phyloP scores from a whole-genome alignment of 768 basidiomycete genomes.

The Roridomyces roridus region DNA sequence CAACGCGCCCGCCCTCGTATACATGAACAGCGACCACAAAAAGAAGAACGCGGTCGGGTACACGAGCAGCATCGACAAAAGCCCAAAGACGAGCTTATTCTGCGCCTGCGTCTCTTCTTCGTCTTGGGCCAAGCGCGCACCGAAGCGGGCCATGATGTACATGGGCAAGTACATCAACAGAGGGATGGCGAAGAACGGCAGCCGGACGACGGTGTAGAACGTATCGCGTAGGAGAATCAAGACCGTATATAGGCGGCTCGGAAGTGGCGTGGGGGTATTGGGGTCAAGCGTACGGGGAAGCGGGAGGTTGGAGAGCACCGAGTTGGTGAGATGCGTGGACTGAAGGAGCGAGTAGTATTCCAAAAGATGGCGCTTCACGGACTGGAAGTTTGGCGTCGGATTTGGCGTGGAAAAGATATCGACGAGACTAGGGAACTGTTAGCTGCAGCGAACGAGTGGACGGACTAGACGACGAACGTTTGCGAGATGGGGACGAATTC shows the following conservation, averaged over 20 bases:
- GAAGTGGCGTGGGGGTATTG: conserved; percentile 71
- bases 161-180: conserved; percentile 84
- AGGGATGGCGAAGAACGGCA: conserved; percentile 92
- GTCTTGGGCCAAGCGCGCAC: conserved; percentile 75
- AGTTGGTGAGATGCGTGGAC: conserved; percentile 83
- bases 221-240: conserved; percentile 81
- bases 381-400: conserved; percentile 61
- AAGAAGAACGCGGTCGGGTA: conserved; percentile 88
- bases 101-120: conserved; percentile 97
- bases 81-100: conserved; percentile 92
- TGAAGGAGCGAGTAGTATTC: conserved; percentile 90
- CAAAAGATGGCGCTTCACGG: conserved; percentile 73
- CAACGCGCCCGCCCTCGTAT: conserved; percentile 75
- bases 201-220: conserved; percentile 66
- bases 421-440: conserved; percentile 64
- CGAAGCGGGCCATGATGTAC: conserved; percentile 81
- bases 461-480: conserved; percentile 70
- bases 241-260: conserved; percentile 84
- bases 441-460: conserved; percentile 2
- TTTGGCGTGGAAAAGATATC: conserved; percentile 83
- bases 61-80: conserved; percentile 73
- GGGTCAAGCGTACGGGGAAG: conserved; percentile 88
- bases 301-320: conserved; percentile 82
- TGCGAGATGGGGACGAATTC: conserved; percentile 89
- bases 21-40: conserved; percentile 85